These are phyloP conservation scores for Fusarium sulawesiense DNA, from an alignment of 2,329 filamentous ascomycete genomes.

Conservation along the genomic window DNA sequence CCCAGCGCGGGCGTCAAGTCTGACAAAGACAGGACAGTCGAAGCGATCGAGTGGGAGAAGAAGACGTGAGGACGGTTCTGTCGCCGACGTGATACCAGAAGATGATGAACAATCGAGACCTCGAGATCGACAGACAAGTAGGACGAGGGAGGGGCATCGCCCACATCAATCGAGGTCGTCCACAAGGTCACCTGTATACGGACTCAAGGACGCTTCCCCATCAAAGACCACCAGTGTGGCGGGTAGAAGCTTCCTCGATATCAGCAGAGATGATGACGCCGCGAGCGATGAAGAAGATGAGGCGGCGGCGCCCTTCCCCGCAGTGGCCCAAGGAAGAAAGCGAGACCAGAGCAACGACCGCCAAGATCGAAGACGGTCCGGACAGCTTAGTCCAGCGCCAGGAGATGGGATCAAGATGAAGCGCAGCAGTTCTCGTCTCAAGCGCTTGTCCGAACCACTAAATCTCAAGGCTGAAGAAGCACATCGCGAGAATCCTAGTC, in stretches of 20 bases:
- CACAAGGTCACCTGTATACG: conserved; percentile 35
- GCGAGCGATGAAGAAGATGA: conserved; percentile 62
- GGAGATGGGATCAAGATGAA: conserved; percentile 60
- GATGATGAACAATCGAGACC: conserved; percentile 49
- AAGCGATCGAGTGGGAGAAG: conserved; percentile 65
- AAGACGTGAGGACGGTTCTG: conserved; percentile 57
- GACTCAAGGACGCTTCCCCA: conserved; percentile 38
- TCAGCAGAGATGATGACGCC: conserved; percentile 49
- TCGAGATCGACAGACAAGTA: conserved; percentile 38
- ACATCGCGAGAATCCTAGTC: conserved; percentile 42
- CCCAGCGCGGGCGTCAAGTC: conserved; percentile 74
- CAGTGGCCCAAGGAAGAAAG: conserved; percentile 70
- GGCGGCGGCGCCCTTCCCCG: conserved; percentile 75
- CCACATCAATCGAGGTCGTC: conserved; percentile 27
- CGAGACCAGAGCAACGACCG: conserved; percentile 62
- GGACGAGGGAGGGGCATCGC: conserved; percentile 33
- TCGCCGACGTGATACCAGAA: conserved; percentile 58
- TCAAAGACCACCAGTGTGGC: conserved; percentile 36
- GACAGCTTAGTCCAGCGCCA: conserved; percentile 61
- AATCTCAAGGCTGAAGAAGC: conserved; percentile 57
- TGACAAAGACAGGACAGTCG: conserved; percentile 66
- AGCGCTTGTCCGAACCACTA: conserved; percentile 65
- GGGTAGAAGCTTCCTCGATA: conserved; percentile 40
- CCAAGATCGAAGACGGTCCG: conserved; percentile 58
- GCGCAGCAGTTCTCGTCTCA: conserved; percentile 68